Base-by-base conservation (phyloP, 305 asterid genomes). In the Fraxinus nigra region DNA sequence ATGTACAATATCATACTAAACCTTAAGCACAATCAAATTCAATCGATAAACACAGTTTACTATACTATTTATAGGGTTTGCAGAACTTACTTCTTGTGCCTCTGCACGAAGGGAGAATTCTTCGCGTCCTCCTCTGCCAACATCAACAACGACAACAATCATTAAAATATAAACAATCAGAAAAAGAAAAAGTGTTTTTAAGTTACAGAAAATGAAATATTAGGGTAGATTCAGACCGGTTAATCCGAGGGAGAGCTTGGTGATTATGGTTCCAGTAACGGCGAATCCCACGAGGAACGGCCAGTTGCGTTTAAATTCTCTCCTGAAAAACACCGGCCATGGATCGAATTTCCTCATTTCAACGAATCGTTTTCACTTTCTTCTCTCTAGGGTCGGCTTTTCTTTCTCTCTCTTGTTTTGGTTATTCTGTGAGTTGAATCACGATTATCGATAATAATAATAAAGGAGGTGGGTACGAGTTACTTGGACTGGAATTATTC, bases 341-440 rank as follows among this genome's bases (percentile, higher is more conserved):
- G 98, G 97, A 90, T 94, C 96, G 81, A 94, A 92, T 83, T 91
- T 92, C 95, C 96, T 92, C 98, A 94, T 92, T 63, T 75, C 46
- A 38, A 38, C 46, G 46, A 38, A 7, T 38, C 46, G 46, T 38
- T 38, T 38, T 38, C 46, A 38, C 46, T 73, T 10, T 43, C 65
- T 26, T 40, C 79, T n/a, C 65, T 16, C 3, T n/a, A 2, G 3
- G 1, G n/a, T 5, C 65, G 3, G 16, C 4, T 40, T 43, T 43
- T 56, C 10, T 56, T 0, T 59, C 69, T n/a, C 22, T 56, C 26
- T 59, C 69, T 59, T 0, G 3, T 59, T 20, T 20, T 10, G 16
- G 51, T 10, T 40, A 8, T 38, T 38, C 13, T 38, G 46, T 8
- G 46, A 38, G 13, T 37, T 37, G 13, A 38, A 38, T 37, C 37